phyloP scores from a whole-genome alignment of 2,329 filamentous ascomycete species.

The Talaromyces marneffei region DNA sequence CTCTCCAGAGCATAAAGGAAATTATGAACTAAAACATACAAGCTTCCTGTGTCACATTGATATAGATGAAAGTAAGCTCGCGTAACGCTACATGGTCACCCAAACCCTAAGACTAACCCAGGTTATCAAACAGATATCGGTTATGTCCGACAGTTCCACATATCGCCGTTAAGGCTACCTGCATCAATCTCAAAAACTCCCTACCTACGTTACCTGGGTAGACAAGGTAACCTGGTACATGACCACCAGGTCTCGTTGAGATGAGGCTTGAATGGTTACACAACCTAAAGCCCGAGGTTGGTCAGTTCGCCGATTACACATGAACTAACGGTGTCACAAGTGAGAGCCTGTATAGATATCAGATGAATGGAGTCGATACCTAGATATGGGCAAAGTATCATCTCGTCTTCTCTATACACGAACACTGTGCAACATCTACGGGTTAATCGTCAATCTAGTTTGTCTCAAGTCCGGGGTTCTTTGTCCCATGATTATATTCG shows the following conservation, averaged over 20 bases:
- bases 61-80: neutral
- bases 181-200: neutral
- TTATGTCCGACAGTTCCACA: neutral
- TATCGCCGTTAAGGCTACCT: slow-evolving; percentile 3
- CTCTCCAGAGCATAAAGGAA: neutral
- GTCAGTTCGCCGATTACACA: slow-evolving; percentile 10
- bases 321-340: neutral
- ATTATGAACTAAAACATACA: neutral
- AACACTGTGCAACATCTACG: neutral
- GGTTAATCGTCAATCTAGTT: too few relatives aligned
- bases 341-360: neutral
- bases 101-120: neutral
- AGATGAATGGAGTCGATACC: neutral
- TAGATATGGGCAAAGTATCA: neutral
- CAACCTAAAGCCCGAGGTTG: neutral
- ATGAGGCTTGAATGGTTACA: neutral
- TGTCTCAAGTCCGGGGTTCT: too few relatives aligned
- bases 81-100: neutral
- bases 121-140: neutral
- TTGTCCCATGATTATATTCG: neutral
- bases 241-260: neutral
- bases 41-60: neutral
- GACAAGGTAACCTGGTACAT: neutral
- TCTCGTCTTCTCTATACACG: neutral
- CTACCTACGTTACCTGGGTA: neutral